These are phyloP conservation scores for Epichloe brachyelytri DNA, from an alignment of 2,329 filamentous ascomycete species.

Conservation along the genomic window DNA sequence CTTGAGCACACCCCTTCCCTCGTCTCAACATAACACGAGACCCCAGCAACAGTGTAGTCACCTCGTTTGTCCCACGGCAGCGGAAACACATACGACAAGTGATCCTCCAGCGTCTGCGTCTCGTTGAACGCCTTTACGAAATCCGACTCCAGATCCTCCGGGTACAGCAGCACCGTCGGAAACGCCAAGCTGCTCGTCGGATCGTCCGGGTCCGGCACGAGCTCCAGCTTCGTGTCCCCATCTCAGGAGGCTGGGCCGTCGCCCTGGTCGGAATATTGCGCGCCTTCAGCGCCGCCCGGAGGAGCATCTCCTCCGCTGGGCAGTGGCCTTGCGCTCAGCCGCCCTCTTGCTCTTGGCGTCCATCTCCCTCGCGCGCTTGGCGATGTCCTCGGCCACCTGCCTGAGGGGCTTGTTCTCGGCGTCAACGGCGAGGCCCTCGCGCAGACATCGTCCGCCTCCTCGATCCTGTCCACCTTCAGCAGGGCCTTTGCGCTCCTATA, in stretches of 20 bases:
- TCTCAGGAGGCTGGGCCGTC: constrained; percentile 64
- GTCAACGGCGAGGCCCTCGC: constrained; percentile 63
- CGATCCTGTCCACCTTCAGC: constrained; percentile 62
- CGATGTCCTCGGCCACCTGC: constrained; percentile 49
- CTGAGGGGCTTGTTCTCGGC: constrained; percentile 53
- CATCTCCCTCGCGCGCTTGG: constrained; percentile 40
- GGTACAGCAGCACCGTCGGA: constrained; percentile 76
- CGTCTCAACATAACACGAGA: constrained; percentile 89
- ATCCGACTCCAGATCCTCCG: constrained; percentile 67
- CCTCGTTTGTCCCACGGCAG: constrained; percentile 67
- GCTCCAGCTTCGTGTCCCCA: constrained; percentile 63
- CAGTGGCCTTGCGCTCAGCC: constrained; percentile 38
- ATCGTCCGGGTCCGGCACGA: constrained; percentile 62
- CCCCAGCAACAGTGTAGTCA: constrained; percentile 50
- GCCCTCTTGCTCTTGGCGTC: constrained; percentile 44
- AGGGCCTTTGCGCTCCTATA: constrained; percentile 75
- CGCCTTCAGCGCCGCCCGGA: constrained; percentile 53
- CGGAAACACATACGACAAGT: constrained; percentile 76
- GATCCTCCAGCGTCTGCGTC: constrained; percentile 59
- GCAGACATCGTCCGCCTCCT: constrained; percentile 71
- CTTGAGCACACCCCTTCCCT: constrained; percentile 69
- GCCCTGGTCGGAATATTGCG: constrained; percentile 56
- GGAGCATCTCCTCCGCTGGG: constrained; percentile 44
- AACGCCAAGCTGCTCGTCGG: constrained; percentile 60
- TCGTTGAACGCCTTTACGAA: constrained; percentile 84